Evolutionary conservation across 2,329 filamentous ascomycete species (phyloP).

Genomic region (Ophiostoma sp.): DNA sequence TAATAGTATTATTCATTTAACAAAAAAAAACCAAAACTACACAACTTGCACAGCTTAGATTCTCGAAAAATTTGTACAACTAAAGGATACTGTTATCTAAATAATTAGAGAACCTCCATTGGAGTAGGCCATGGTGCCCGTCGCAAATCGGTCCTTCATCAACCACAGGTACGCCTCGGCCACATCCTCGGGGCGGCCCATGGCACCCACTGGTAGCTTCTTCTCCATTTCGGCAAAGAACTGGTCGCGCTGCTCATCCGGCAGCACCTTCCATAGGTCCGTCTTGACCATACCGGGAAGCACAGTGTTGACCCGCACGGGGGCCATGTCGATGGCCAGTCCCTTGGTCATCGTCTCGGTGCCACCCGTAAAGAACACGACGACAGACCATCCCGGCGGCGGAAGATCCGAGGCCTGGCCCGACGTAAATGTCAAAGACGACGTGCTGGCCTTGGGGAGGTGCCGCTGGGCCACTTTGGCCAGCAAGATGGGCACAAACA

Average conservation of each 20-base stretch:
- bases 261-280: slow-evolving; percentile 41
- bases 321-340: slow-evolving; percentile 63
- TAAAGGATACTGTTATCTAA: neutral
- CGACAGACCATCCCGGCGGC: slow-evolving; percentile 50
- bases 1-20: too few species aligned
- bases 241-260: slow-evolving; percentile 31
- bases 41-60: neutral
- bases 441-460: slow-evolving; percentile 40
- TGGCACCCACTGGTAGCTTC: slow-evolving; percentile 29
- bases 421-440: slow-evolving; percentile 56
- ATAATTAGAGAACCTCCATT: slow-evolving; percentile 20
- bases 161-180: slow-evolving; percentile 37
- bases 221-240: slow-evolving; percentile 31
- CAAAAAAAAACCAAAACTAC: too few species aligned
- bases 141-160: slow-evolving; percentile 36
- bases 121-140: slow-evolving; percentile 32
- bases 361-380: slow-evolving; percentile 51
- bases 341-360: slow-evolving; percentile 54
- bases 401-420: slow-evolving; percentile 55
- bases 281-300: slow-evolving; percentile 56
- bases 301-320: slow-evolving; percentile 64
- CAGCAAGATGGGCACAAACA: slow-evolving; percentile 38
- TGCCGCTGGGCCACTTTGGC: slow-evolving; percentile 38
- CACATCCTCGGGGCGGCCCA: slow-evolving; percentile 34
- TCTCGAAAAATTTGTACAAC: neutral